A percentile compares a stretch with the other conserved stretches of the same genome.
Conservation (phyloP, 2,329 filamentous ascomycete species). For the Aspergillus quadrilineatus region DNA sequence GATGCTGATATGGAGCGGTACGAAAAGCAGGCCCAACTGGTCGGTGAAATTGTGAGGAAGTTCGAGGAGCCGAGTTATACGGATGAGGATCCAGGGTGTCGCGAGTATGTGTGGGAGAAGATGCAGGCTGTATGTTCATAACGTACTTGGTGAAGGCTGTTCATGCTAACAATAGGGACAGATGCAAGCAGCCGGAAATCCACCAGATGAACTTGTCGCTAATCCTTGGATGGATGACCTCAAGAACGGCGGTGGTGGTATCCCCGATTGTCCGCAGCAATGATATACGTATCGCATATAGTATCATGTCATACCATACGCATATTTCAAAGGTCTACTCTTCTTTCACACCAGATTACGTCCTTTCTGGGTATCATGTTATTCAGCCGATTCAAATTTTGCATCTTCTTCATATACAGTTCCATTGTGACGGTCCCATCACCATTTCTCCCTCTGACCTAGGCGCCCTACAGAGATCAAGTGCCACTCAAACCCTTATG, state of each 20-base stretch:
- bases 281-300: slow-evolving; percentile 28
- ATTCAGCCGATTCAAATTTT: background rate
- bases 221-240: slow-evolving; percentile 66
- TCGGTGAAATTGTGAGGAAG: slow-evolving; percentile 80
- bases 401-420: slow-evolving; percentile 24
- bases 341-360: background rate
- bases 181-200: slow-evolving; percentile 96
- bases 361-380: background rate
- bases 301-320: background rate
- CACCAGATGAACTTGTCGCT: slow-evolving; percentile 78
- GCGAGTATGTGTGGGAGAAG: slow-evolving; percentile 90
- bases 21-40: slow-evolving; percentile 73
- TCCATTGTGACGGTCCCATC: slow-evolving; percentile 24
- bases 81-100: slow-evolving; percentile 76
- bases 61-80: slow-evolving; percentile 82
- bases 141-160: background rate
- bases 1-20: slow-evolving; percentile 76
- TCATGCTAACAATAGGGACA: slow-evolving; percentile 42
- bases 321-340: background rate
- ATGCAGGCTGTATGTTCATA: slow-evolving; percentile 82
- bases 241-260: slow-evolving; percentile 71
- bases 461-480: too few species aligned
- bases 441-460: too few species aligned
- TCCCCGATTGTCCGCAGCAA: slow-evolving; percentile 64
- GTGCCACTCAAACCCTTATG: background rate